Base-by-base conservation (phyloP, 2,329 filamentous ascomycete genomes). In the Claviceps africana region DNA sequence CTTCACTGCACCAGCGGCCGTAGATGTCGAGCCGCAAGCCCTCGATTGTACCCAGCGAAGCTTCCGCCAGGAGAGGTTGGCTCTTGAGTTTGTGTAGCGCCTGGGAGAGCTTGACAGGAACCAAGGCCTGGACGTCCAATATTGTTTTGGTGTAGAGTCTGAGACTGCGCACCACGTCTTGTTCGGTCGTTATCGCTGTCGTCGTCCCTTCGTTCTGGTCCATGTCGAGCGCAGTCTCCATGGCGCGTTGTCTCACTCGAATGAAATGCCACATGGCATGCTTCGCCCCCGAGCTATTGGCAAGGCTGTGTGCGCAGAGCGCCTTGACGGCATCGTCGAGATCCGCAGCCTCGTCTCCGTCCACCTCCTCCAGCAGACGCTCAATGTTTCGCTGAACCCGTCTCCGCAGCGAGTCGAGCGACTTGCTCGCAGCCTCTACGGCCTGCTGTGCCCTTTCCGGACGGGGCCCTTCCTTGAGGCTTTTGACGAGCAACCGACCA, bases 221-320 rank as follows among this genome's bases (percentile, higher is more conserved):
- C 10, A 65, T 57, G 21, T 81, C 78, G 48, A 91, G 75, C 11
- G 79, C 76, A 40, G 76, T 68, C 0, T 77, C 72, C 60, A 95
- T 82, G 31, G 82, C 82, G 53, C 85, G 79, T 42, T 79, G 76
- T 45, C 91, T 77, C 8, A 89, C 77, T 50, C 82, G 76, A 48
- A 94, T 75, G 60, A 96, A 91, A 66, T 93, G 83, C 8, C 80
- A 74, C 51, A 96, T 67, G 0, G 88, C 85, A 63, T 95, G 89
- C 53, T 79, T 82, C 0, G 87, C 82, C 0, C 88, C 86, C 0
- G 85, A 88, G 60, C 81, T 94, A 3, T 85, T 89, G 1, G 83
- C 81, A 49, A 97, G 73, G 55, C 88, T 89, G 64, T 89, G 90
- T 0, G 90, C 89, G 52, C 83, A 86, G 58, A 96, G 74, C 0